A percentile compares a stretch with the other conserved stretches of the same genome.
These are phyloP conservation scores for Asterochloris erici DNA, from an alignment of 139 green algal genomes.

Conservation along the genomic window DNA sequence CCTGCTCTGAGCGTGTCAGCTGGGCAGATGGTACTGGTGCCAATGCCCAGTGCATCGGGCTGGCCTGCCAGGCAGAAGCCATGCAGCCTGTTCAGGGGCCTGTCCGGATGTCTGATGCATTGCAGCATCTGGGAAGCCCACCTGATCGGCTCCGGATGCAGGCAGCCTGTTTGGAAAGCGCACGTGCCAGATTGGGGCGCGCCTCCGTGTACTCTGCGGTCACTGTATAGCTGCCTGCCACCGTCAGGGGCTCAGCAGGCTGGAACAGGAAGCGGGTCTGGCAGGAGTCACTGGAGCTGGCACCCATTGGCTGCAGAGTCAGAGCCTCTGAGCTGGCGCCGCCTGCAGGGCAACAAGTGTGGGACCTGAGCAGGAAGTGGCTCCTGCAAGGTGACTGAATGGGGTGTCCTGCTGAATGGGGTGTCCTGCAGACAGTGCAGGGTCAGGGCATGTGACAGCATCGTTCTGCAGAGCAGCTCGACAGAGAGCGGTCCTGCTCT, in stretches of 20 bases:
- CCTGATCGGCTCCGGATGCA: constrained; percentile 38
- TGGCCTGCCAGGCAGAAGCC: too few relatives aligned
- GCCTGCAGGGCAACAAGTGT: not conserved
- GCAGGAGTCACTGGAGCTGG: too few relatives aligned
- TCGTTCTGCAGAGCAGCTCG: too few relatives aligned
- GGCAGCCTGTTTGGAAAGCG: constrained; percentile 41
- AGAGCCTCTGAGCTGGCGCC: constrained; percentile 7
- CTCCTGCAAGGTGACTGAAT: not conserved
- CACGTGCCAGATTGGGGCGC: constrained; percentile 33
- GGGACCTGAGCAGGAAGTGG: not conserved
- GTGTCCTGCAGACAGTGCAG: too few relatives aligned
- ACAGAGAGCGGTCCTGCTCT: too few relatives aligned
- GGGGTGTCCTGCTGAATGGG: too few relatives aligned
- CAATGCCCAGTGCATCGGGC: too few relatives aligned
- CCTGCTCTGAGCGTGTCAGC: too few relatives aligned
- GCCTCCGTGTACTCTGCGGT: constrained; percentile 50
- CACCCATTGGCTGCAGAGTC: not conserved
- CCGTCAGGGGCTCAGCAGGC: constrained; percentile 15
- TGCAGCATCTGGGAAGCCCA: too few relatives aligned
- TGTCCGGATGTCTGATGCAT: not conserved
- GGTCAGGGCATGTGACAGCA: too few relatives aligned
- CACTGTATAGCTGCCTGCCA: constrained; percentile 36
- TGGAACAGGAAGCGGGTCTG: not conserved
- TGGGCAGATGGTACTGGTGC: too few relatives aligned
- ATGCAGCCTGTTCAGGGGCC: not conserved